phyloP scores from a whole-genome alignment of 2,329 filamentous ascomycete species.

The Annulohypoxylon truncatum region DNA sequence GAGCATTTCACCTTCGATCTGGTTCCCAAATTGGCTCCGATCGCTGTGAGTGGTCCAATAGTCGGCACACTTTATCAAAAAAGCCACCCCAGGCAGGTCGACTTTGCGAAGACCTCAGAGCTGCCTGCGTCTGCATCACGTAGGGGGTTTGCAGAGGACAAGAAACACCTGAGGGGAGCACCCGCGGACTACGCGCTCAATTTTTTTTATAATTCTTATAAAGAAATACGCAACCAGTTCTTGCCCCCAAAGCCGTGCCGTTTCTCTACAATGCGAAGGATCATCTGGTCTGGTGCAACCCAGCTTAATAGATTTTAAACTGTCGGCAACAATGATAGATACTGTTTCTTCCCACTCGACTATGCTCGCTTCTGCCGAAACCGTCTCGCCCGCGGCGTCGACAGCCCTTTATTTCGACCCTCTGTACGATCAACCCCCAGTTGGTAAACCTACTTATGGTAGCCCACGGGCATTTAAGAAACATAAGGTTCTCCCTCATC shows the following conservation, averaged over 20 bases:
- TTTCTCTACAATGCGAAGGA: constrained; percentile 40
- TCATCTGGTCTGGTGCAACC: constrained; percentile 39
- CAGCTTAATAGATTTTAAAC: constrained; percentile 36
- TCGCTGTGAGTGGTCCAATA: constrained; percentile 40
- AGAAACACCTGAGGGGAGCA: constrained; percentile 11
- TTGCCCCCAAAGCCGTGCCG: constrained; percentile 16
- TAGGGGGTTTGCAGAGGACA: constrained; percentile 35
- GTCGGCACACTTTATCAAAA: constrained; percentile 21
- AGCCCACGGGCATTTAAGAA: constrained; percentile 52
- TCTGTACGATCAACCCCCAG: constrained; percentile 42
- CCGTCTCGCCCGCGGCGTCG: constrained; percentile 45
- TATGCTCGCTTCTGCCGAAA: constrained; percentile 49
- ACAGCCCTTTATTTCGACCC: constrained; percentile 49
- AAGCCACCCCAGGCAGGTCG: constrained; percentile 14
- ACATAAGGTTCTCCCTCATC: constrained; percentile 55
- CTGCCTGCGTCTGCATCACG: constrained; percentile 36
- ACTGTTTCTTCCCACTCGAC: constrained; percentile 32
- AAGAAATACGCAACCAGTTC: constrained; percentile 20
- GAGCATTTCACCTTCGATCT: constrained; percentile 30
- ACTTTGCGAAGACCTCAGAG: constrained; percentile 24
- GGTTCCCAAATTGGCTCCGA: constrained; percentile 27
- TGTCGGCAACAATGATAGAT: constrained; percentile 25
- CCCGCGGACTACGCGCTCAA: constrained; percentile 17
- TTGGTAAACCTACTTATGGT: constrained; percentile 35
- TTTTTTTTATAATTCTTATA: constrained; percentile 14